Evolutionary conservation across 2,329 filamentous ascomycete species (phyloP).

Genomic region (Leptographium flavum): DNA sequence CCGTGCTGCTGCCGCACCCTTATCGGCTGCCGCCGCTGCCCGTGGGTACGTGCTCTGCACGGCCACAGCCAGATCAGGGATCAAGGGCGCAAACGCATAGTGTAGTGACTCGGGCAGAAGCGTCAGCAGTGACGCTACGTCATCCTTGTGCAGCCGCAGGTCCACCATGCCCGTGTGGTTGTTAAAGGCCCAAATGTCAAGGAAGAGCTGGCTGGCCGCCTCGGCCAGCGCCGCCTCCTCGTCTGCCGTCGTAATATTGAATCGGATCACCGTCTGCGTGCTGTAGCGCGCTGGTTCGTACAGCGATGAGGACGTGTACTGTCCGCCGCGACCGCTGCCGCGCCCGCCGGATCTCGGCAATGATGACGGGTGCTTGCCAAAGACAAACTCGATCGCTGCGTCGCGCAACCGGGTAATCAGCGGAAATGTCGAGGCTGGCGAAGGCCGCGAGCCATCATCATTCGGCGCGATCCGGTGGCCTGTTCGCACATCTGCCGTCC

Average conservation of each 20-base stretch:
- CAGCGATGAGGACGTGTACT: conserved; percentile 12
- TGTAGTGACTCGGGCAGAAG: conserved; percentile 65
- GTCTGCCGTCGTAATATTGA: conserved; percentile 56
- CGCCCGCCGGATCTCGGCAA: neutral
- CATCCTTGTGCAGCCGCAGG: conserved; percentile 61
- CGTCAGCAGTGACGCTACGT: conserved; percentile 63
- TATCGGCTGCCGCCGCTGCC: neutral
- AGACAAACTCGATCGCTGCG: conserved; percentile 32
- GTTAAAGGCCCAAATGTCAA: conserved; percentile 85
- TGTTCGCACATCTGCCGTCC: neutral
- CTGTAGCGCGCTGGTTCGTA: conserved; percentile 38
- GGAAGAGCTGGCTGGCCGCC: conserved; percentile 58
- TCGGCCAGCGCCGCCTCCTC: conserved; percentile 60
- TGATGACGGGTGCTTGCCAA: conserved; percentile 27
- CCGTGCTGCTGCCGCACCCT: neutral
- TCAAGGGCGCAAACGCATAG: conserved; percentile 56
- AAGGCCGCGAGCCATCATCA: neutral
- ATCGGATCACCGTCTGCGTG: conserved; percentile 76
- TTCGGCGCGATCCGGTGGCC: neutral
- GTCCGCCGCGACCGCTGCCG: neutral
- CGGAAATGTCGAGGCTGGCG: conserved; percentile 21
- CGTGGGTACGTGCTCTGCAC: conserved; percentile 63
- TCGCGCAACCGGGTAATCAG: conserved; percentile 37
- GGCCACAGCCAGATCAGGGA: conserved; percentile 65
- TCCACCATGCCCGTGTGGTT: conserved; percentile 58